Evolutionary conservation across 306 rosid genomes (phyloP), one percentile per base, ranked within the genome.

Genomic region (Vigna radiata): DNA sequence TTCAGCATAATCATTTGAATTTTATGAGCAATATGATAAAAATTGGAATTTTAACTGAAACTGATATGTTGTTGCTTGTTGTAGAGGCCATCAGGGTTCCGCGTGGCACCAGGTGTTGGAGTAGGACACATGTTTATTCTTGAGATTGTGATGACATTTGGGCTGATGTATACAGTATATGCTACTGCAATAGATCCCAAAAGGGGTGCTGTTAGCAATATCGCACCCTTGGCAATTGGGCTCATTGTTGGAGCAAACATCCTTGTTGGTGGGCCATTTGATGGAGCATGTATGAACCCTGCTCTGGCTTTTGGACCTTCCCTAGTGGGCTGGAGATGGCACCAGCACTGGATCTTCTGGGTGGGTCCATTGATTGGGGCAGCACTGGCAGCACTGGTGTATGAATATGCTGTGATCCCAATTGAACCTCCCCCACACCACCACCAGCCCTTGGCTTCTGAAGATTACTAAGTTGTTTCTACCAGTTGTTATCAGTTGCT

Each of bases 231-330:
- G 37, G 96, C 98, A 14, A 89, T 95, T 50, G 99, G 90, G 23
- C 87, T 95, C 47, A 70, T 95, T 0, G 92, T 91, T 14, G 97
- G 99, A 44, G 99, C 97, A 6, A 89, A 95, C 77, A 88, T 88
- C 72, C 89, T 95, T 50, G 96, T 86, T 7, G 99, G 97, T 8
- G 97, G 94, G 29, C 92, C 97, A 50, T 95, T 90, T 46, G 99
- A 95, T 36, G 99, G 99, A 49, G 99, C 94, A 8, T 90, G 88
- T 79, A 91, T 92, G 99, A 95, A 92, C 86, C 99, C 99, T 1
- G 99, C 97, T 4, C 73, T 93, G 37, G 99, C 97, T 7, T 95
- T 95, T 59, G 97, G 99, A 64, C 99, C 99, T 8, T 87, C 99
- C 8, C 62, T 95, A 49, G 96, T 95, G 43, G 98, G 97, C 33